Percentiles rank a stretch among this genome's conserved stretches.
Conservation (phyloP, 371 early-diverging fungal genomes). For the Smittium mucronatum region DNA sequence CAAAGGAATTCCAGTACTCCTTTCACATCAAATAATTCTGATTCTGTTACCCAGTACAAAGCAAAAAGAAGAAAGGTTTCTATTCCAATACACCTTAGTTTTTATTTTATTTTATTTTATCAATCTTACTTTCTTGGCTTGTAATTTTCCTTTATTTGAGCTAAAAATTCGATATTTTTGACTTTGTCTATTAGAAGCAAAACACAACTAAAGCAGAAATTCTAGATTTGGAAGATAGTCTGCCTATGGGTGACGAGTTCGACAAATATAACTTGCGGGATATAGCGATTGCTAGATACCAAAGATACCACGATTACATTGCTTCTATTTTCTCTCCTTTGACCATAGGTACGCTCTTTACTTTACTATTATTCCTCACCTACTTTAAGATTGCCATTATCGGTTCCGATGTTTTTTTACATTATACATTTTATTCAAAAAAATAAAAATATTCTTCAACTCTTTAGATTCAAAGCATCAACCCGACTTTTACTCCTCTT, state of each 20-base stretch:
- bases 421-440: background rate
- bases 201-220: background rate
- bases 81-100: background rate
- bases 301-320: conserved; percentile 63
- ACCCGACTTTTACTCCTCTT: background rate
- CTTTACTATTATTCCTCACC: background rate
- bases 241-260: conserved; percentile 44
- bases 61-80: background rate
- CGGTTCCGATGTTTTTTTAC: background rate
- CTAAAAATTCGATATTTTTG: too few relatives aligned
- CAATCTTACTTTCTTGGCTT: background rate
- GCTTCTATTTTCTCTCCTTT: conserved; percentile 65
- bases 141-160: background rate
- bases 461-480: background rate
- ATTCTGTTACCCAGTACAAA: background rate
- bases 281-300: conserved; percentile 64
- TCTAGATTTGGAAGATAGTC: conserved; percentile 6
- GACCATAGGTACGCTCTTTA: conserved; percentile 31
- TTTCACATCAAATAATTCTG: background rate
- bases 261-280: conserved; percentile 50
- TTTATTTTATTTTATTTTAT: too few relatives aligned
- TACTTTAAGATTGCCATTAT: too few relatives aligned
- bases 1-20: background rate
- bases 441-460: background rate
- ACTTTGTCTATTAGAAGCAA: background rate